Percentiles rank a stretch among this genome's conserved stretches.
Evolutionary conservation across 345 rosid genomes (phyloP).

Genomic region (Eucalyptus tenuipes): DNA sequence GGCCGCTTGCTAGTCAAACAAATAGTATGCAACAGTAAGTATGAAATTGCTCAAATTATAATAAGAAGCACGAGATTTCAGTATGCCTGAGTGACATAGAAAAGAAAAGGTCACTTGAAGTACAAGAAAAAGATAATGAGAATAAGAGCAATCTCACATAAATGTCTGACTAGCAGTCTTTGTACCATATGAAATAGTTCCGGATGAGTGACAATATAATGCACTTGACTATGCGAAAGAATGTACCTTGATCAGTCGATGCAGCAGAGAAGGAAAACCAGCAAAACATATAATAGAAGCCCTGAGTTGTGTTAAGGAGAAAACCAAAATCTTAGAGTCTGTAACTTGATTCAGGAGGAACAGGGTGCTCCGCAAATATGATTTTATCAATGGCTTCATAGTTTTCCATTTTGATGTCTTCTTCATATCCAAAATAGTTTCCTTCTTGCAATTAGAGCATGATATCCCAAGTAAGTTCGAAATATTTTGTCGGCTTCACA

Average conservation of each 20-base stretch:
- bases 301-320: conserved; percentile 46
- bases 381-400: conserved; percentile 57
- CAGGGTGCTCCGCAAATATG: conserved; percentile 64
- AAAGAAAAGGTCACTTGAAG: not conserved
- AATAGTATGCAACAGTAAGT: not conserved
- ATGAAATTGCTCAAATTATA: not conserved
- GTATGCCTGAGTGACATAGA: not conserved
- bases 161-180: not conserved
- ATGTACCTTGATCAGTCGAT: conserved; percentile 61
- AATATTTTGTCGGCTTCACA: conserved; percentile 54
- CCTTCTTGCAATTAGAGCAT: conserved; percentile 35
- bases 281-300: conserved; percentile 42
- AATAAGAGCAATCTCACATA: not conserved
- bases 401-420: conserved; percentile 60
- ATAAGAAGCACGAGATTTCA: not conserved
- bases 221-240: not conserved
- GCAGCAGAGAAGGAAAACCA: conserved; percentile 53
- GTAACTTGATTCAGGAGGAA: conserved; percentile 54
- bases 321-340: conserved; percentile 49
- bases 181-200: not conserved
- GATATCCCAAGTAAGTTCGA: conserved; percentile 52
- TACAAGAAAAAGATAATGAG: not conserved
- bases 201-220: not conserved
- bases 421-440: conserved; percentile 49
- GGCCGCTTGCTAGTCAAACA: not conserved